Percentiles rank a stretch among this genome's conserved stretches.
Evolutionary conservation across 106 monocot species (phyloP).

Genomic region (Allium fistulosum): DNA sequence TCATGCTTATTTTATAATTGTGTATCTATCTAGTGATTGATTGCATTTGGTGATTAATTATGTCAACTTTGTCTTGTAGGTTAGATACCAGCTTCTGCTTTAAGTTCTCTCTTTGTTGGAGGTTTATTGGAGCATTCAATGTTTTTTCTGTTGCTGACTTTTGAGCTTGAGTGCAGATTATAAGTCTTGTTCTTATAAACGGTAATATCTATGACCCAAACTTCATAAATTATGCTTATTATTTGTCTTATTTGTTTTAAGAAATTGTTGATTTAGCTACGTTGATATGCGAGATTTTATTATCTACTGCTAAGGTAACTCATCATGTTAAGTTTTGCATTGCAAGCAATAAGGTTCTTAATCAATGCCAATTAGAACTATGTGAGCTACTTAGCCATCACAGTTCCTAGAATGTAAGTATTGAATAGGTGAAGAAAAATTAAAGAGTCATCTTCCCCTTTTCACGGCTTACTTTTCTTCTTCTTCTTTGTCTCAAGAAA

Average conservation of each 20-base stretch:
- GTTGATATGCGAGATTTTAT: background rate
- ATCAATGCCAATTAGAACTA: no score
- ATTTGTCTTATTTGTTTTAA: background rate
- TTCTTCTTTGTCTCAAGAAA: no score
- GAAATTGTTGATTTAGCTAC: background rate
- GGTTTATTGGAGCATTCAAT: background rate
- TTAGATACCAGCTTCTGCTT: background rate
- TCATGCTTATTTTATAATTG: background rate
- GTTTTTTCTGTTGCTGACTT: background rate
- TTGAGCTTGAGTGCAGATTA: slow-evolving; percentile 3
- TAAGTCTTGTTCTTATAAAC: background rate
- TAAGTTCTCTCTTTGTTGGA: background rate
- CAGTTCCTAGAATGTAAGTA: no score
- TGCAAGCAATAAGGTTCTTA: no score
- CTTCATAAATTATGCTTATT: background rate
- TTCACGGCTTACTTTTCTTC: no score
- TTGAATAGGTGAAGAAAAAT: no score
- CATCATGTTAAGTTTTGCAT: no score
- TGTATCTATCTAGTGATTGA: background rate
- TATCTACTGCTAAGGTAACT: no score
- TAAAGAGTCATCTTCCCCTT: no score
- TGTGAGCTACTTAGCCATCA: no score
- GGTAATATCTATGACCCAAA: background rate
- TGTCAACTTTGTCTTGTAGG: background rate
- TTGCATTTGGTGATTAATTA: background rate